A percentile compares a stretch with the other conserved stretches of the same genome.
Evolutionary conservation across 2,329 filamentous ascomycete species (phyloP).

Genomic region (Phoma herbarum): DNA sequence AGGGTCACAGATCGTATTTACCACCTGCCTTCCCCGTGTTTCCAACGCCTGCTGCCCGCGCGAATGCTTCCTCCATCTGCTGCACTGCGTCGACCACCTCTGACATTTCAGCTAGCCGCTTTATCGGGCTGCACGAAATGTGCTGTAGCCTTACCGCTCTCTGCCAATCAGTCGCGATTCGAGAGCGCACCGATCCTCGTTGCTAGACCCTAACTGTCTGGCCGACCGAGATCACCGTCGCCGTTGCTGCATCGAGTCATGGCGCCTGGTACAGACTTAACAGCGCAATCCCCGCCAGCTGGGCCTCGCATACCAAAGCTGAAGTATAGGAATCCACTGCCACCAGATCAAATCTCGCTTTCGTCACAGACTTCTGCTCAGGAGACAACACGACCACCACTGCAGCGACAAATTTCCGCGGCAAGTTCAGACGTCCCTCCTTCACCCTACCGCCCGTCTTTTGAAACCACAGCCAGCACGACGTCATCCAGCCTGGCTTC

Average conservation of each 20-base stretch:
- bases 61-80: neutral
- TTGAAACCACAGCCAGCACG: constrained; percentile 32
- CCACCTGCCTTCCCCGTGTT: constrained; percentile 6
- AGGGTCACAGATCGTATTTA: constrained; percentile 10
- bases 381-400: constrained; percentile 16
- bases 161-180: constrained; percentile 34
- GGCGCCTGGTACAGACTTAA: constrained; percentile 38
- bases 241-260: constrained; percentile 37
- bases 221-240: constrained; percentile 38
- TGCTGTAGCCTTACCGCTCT: constrained; percentile 23
- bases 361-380: constrained; percentile 17
- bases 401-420: constrained; percentile 13
- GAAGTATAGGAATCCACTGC: constrained; percentile 46
- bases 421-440: constrained; percentile 17
- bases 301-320: constrained; percentile 46
- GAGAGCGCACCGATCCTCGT: constrained; percentile 20
- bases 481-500: constrained; percentile 48
- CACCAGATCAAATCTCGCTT: constrained; percentile 32
- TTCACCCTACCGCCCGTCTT: constrained; percentile 22
- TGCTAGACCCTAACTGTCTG: constrained; percentile 33
- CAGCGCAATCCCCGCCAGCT: constrained; percentile 35
- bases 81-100: constrained; percentile 2
- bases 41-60: constrained; percentile 4
- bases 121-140: constrained; percentile 28
- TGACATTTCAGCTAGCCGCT: constrained; percentile 23